A percentile compares a stretch with the other conserved stretches of the same genome.
These are phyloP conservation scores for Alternaria alternata DNA, from an alignment of 2,329 filamentous ascomycete genomes.

Conservation along the genomic window DNA sequence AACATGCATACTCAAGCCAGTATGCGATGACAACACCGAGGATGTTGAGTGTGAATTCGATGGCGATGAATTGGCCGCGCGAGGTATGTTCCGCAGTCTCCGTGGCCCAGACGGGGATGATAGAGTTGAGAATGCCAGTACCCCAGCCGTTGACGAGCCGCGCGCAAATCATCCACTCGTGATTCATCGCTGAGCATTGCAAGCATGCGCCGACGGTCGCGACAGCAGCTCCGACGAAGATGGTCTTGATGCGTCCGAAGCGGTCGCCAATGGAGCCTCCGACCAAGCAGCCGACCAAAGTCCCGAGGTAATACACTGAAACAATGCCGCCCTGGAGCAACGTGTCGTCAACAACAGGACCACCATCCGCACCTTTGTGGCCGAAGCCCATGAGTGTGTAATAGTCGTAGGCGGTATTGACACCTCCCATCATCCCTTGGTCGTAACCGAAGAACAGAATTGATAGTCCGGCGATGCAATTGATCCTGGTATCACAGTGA, in stretches of 20 bases:
- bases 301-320: constrained; percentile 43
- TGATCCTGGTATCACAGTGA: constrained; percentile 24
- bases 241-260: constrained; percentile 39
- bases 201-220: constrained; percentile 63
- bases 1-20: constrained; percentile 61
- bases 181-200: constrained; percentile 71
- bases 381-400: constrained; percentile 43
- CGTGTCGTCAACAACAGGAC: constrained; percentile 33
- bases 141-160: constrained; percentile 71
- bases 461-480: constrained; percentile 41
- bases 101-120: constrained; percentile 75
- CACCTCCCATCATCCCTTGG: constrained; percentile 46
- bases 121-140: constrained; percentile 74
- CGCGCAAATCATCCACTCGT: constrained; percentile 64
- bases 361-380: constrained; percentile 34
- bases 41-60: constrained; percentile 78
- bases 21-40: constrained; percentile 72
- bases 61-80: constrained; percentile 73
- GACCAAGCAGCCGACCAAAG: constrained; percentile 34
- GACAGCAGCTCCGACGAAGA: constrained; percentile 37
- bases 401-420: constrained; percentile 45
- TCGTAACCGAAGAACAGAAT: constrained; percentile 48
- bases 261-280: constrained; percentile 39
- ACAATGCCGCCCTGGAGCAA: constrained; percentile 47
- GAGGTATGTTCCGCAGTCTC: constrained; percentile 74